Evolutionary conservation across 106 monocot species (phyloP), one percentile per base, ranked within the genome.

Genomic region (Apostasia shenzhenica): DNA sequence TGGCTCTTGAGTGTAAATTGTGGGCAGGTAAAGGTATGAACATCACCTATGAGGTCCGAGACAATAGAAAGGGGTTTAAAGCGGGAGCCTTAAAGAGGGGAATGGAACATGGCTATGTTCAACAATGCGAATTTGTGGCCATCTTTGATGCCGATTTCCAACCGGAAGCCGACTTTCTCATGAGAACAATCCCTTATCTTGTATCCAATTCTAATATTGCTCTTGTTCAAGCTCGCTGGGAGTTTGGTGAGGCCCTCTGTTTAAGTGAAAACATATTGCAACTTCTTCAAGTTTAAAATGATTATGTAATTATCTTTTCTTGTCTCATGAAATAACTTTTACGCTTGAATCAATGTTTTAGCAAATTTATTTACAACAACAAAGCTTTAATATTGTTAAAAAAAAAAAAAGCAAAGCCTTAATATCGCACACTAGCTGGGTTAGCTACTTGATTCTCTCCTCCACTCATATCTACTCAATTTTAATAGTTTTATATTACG

Each of bases 91-190:
- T 91, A 38, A 83, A 80, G 59, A 78, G 86, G 72, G 90, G 82
- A 8, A 70, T 91, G 86, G 74, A 86, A 65, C 68, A 79, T 53
- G 26, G 43, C 44, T 91, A 83, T 63, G 86, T 81, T 0, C 56
- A 77, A 11, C 66, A 59, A 14, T 91, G 90, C 44, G 84, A 92
- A 2, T 84, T 78, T 66, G 79, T 91, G 6, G 82, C 84, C 45
- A 84, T 91, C 12, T 91, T 91, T 47, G 90, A 90, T 69, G 90
- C 90, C 14, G 90, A 91, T 71, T 86, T 86, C 70, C 83, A 86
- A 50, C 90, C 90, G 0, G 81, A 68, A 52, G 45, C 84, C n/a
- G 86, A 91, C 69, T 91, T 86, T 42, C 84, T 91, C 48, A 8
- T 81, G 1, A 72, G 84, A 49, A 77, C 69, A 1, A 52, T 87